Evolutionary conservation across 2,329 filamentous ascomycete species (phyloP), one percentile per base, ranked within the genome.

Genomic region (Apiospora sp.): DNA sequence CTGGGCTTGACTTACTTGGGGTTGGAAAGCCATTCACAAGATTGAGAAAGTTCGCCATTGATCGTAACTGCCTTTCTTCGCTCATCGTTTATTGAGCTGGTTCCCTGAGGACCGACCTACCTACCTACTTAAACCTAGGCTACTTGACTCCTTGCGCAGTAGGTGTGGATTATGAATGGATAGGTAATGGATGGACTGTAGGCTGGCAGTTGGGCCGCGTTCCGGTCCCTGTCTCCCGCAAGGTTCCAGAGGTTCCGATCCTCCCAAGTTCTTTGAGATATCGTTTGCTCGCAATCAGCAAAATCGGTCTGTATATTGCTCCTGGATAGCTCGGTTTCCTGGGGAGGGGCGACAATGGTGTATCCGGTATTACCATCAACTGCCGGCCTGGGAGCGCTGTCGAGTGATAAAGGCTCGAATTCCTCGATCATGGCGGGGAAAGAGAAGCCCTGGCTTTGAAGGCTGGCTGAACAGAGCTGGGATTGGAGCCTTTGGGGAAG

Each of bases 1-100:
- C 34, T 34, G 58, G 34, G n/a, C 16, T 37, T 41, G 30, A 64
- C 58, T 64, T 64, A 64, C 58, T 64, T 12, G 58, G 34, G n/a
- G 34, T 41, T 41, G 58, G n/a, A 22, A 64, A 41, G 34, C 34
- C 58, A 64, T 64, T 64, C 19, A 64, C 30, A 41, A 64, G 30
- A 41, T 24, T 64, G 58, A 64, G 58, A 64, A 64, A n/a, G 58
- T 64, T 64, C 58, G 58, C 58, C 58, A 64, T 64, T 64, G 58
- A 64, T 64, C 58, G 58, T 34, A 64, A 64, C 58, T 64, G 58
- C 58, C 58, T 64, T 64, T 61, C 54, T 30, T 64, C 58, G 34
- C 58, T 22, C 58, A 64, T 64, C 16, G 58, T 14, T n/a, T 41
- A 64, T 41, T 64, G 58, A 64, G 58, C 34, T 37, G 58, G 22